These are phyloP conservation scores for Trypanosoma avium DNA, from an alignment of 208 protist species.

Conservation along the genomic window DNA sequence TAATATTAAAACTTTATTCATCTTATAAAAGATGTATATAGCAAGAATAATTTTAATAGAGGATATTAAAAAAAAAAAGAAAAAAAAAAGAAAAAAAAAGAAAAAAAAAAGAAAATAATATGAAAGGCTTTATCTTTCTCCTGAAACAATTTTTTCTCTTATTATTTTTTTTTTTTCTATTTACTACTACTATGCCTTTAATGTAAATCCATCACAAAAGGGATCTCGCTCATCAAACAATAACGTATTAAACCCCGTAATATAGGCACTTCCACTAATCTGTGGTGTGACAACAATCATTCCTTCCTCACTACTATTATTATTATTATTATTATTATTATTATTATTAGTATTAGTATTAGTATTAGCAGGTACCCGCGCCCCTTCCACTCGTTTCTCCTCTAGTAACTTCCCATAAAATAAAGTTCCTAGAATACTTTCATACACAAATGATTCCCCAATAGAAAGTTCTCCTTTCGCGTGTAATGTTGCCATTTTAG, in stretches of 20 bases:
- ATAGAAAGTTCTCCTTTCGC: conserved; percentile 11
- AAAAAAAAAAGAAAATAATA: not conserved
- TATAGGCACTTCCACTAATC: conserved; percentile 11
- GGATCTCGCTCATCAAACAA: conserved; percentile 13
- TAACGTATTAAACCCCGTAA: conserved; percentile 17
- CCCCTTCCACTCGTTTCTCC: not conserved
- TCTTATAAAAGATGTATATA: not conserved
- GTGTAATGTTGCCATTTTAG: conserved; percentile 13
- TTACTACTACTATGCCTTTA: conserved; percentile 12
- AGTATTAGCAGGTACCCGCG: not conserved
- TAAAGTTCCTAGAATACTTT: conserved; percentile 13
- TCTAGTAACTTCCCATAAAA: conserved; percentile 11
- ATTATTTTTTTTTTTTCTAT: not conserved
- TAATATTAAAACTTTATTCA: too few relatives aligned
- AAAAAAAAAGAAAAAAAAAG: not conserved
- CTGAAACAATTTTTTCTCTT: not conserved
- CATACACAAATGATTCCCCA: conserved; percentile 16
- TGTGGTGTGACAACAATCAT: conserved; percentile 10
- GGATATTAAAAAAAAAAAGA: not conserved
- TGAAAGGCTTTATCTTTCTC: too few relatives aligned
- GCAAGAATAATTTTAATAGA: not conserved
- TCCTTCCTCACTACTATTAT: not conserved
- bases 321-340: too few relatives aligned
- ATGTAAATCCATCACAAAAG: conserved; percentile 9
- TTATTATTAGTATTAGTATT: too few relatives aligned